Conservation (phyloP, 345 rosid species). For the Physaria fendleri region DNA sequence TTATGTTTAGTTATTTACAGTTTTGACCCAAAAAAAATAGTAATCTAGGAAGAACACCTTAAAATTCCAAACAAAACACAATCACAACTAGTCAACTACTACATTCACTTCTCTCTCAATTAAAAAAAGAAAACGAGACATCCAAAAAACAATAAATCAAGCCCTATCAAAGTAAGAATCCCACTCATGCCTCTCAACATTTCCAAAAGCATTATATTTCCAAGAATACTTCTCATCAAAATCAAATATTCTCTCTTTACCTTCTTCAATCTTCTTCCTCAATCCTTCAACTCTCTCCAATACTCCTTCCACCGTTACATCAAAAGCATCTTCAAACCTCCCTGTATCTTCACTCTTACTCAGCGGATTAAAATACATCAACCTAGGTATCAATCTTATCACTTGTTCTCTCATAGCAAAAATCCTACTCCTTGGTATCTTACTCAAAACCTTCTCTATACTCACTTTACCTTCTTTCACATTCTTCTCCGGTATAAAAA, state of each 20-base stretch:
- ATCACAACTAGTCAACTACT: neutral
- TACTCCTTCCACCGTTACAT: slow-evolving; percentile 58
- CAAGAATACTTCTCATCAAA: slow-evolving; percentile 45
- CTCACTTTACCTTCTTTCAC: slow-evolving; percentile 44
- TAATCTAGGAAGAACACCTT: neutral
- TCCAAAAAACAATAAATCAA: neutral
- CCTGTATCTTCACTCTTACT: slow-evolving; percentile 30
- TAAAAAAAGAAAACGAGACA: neutral
- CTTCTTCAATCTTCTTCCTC: slow-evolving; percentile 33
- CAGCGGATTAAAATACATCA: slow-evolving; percentile 55
- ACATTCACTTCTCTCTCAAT: slow-evolving; percentile 9
- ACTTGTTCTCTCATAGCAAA: slow-evolving; percentile 53
- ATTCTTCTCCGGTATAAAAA: slow-evolving; percentile 45
- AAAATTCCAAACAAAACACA: slow-evolving; percentile 1
- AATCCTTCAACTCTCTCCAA: slow-evolving; percentile 42
- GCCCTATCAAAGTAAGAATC: slow-evolving; percentile 46
- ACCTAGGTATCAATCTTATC: slow-evolving; percentile 50
- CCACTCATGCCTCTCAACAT: slow-evolving; percentile 49
- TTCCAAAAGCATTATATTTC: slow-evolving; percentile 53
- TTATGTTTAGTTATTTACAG: too few species aligned
- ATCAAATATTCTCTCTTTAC: slow-evolving; percentile 32
- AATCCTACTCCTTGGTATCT: slow-evolving; percentile 34
- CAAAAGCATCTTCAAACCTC: slow-evolving; percentile 68
- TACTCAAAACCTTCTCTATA: slow-evolving; percentile 44
- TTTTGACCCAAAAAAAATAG: too few species aligned